Evolutionary conservation across 495 filamentous ascomycete species (phyloP).

Genomic region (Podospora sp.): DNA sequence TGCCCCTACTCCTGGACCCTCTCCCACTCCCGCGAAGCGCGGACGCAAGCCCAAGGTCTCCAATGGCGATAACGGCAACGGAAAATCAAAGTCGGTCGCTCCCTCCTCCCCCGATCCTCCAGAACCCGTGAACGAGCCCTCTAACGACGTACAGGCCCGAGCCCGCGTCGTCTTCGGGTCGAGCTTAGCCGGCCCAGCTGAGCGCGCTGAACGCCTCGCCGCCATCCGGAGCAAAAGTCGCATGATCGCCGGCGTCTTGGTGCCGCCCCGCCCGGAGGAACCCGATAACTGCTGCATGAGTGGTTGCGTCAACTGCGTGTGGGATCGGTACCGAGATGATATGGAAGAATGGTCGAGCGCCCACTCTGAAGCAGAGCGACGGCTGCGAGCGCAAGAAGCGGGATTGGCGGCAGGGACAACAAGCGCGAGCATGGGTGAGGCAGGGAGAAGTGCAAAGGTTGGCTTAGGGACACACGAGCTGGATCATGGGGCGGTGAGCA

Average conservation of each 20-base stretch:
- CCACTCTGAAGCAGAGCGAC: slow-evolving; percentile 56
- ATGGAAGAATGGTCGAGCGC: slow-evolving; percentile 81
- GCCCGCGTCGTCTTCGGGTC: slow-evolving; percentile 77
- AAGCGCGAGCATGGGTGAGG: slow-evolving; percentile 23
- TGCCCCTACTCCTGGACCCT: slow-evolving; percentile 19
- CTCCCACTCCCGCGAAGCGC: slow-evolving; percentile 32
- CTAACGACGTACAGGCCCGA: slow-evolving; percentile 50
- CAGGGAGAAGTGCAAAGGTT: slow-evolving; percentile 9
- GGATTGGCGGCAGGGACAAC: slow-evolving; percentile 29
- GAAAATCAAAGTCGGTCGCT: slow-evolving; percentile 39
- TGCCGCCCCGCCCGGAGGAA: slow-evolving; percentile 82
- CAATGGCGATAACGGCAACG: background rate
- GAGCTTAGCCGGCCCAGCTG: slow-evolving; percentile 66
- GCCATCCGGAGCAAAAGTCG: slow-evolving; percentile 54
- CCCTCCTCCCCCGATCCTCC: slow-evolving; percentile 31
- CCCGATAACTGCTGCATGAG: slow-evolving; percentile 99
- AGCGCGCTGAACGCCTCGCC: slow-evolving; percentile 63
- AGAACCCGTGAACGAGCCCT: slow-evolving; percentile 30
- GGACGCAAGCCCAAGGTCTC: slow-evolving; percentile 28
- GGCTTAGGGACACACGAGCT: slow-evolving; percentile 19
- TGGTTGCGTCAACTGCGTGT: slow-evolving; percentile 96
- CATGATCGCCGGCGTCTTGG: slow-evolving; percentile 74
- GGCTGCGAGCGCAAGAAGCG: slow-evolving; percentile 37
- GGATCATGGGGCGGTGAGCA: slow-evolving; percentile 48
- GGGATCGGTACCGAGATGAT: slow-evolving; percentile 88